Evolutionary conservation across 805 yeast species (phyloP).

Genomic region (Nakazawaea siamensis): DNA sequence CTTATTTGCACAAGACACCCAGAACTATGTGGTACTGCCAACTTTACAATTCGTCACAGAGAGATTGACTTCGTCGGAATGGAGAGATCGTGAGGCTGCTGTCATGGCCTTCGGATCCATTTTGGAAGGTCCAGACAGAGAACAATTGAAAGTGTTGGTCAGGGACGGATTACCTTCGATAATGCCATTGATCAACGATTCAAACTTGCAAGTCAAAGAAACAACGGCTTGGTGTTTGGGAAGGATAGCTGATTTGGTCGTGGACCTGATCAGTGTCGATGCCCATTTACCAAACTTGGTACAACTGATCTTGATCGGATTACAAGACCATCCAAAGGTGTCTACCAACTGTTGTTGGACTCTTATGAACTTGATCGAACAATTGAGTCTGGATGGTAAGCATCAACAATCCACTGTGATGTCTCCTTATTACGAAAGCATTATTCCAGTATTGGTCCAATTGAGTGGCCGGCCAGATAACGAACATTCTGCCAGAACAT

Average conservation of each 20-base stretch:
- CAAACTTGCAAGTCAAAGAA: conserved; percentile 79
- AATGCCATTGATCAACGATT: conserved; percentile 64
- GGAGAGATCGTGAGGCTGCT: conserved; percentile 95
- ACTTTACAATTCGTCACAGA: conserved; percentile 77
- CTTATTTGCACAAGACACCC: conserved; percentile 86
- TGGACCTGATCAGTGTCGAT: conserved; percentile 64
- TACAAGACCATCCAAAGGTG: conserved; percentile 86
- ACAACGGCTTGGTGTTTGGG: conserved; percentile 99
- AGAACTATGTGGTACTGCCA: conserved; percentile 77
- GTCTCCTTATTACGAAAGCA: conserved; percentile 61
- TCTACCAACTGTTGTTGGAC: conserved; percentile 99
- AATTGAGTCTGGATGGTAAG: conserved; percentile 50
- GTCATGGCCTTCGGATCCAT: conserved; percentile 99
- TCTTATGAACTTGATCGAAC: conserved; percentile 84
- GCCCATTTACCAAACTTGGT: conserved; percentile 63
- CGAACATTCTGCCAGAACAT: conserved; percentile 82
- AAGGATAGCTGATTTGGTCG: conserved; percentile 81
- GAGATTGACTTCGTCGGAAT: conserved; percentile 49
- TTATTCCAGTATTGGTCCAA: conserved; percentile 63
- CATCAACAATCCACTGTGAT: conserved; percentile 47
- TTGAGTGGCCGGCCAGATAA: conserved; percentile 71
- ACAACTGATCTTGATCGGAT: conserved; percentile 68
- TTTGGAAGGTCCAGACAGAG: conserved; percentile 85
- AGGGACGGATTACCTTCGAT: conserved; percentile 81
- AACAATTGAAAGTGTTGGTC: conserved; percentile 57